A percentile compares a stretch with the other conserved stretches of the same genome.
Evolutionary conservation across 2,329 filamentous ascomycete genomes (phyloP).

Genomic region (Alternaria novae-zelandiae): DNA sequence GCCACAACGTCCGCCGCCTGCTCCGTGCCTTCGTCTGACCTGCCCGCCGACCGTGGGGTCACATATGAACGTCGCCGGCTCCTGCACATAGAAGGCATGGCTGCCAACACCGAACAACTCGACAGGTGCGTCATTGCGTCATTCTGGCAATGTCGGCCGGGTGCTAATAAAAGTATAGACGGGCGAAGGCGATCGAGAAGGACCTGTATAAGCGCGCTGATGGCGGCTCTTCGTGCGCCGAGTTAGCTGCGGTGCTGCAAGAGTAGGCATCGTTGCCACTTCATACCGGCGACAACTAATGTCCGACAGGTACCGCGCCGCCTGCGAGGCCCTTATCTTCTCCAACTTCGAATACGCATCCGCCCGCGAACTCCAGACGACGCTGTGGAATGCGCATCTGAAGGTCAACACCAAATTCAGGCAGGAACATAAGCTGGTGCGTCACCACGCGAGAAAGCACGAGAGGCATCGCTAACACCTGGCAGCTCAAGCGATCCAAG

Average conservation of each 20-base stretch:
- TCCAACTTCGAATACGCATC: slow-evolving; percentile 72
- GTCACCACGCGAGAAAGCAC: slow-evolving; percentile 2
- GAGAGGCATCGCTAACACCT: slow-evolving; percentile 8
- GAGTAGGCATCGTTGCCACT: slow-evolving; percentile 32
- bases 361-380: slow-evolving; percentile 68
- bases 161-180: slow-evolving; percentile 40
- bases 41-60: slow-evolving; percentile 60
- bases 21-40: slow-evolving; percentile 65
- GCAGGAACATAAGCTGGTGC: slow-evolving; percentile 55
- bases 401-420: slow-evolving; percentile 81
- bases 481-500: slow-evolving; percentile 56
- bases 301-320: slow-evolving; percentile 67
- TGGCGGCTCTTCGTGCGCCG: slow-evolving; percentile 56
- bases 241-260: slow-evolving; percentile 54
- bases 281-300: slow-evolving; percentile 23
- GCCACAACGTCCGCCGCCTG: slow-evolving; percentile 54
- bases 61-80: slow-evolving; percentile 43
- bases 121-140: slow-evolving; percentile 55
- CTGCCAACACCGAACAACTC: slow-evolving; percentile 56
- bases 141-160: not conserved
- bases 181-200: slow-evolving; percentile 56
- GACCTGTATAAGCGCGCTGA: slow-evolving; percentile 58
- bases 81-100: slow-evolving; percentile 47
- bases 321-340: slow-evolving; percentile 75
- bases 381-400: slow-evolving; percentile 80